These are phyloP conservation scores for Pleurotus citrinopileatus DNA, from an alignment of 768 basidiomycete species.

Conservation along the genomic window DNA sequence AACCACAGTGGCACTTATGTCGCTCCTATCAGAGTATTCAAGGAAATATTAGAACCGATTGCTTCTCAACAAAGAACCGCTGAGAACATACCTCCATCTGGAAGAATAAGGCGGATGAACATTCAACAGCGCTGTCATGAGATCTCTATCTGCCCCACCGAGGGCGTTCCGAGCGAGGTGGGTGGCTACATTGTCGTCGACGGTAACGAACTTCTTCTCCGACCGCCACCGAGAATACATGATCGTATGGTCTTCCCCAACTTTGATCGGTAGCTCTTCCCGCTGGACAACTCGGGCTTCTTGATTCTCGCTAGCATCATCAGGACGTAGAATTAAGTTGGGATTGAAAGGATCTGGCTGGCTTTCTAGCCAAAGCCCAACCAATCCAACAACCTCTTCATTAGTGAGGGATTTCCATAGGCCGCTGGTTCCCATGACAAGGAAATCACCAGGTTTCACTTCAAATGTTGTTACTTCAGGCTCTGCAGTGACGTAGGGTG, in stretches of 20 bases:
- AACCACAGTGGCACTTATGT: conserved; percentile 13
- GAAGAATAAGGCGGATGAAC: conserved; percentile 35
- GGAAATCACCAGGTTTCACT: conserved; percentile 45
- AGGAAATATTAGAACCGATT: background rate
- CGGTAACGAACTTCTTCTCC: conserved; percentile 36
- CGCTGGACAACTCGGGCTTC: conserved; percentile 13
- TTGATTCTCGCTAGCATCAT: background rate
- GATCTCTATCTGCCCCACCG: conserved; percentile 45
- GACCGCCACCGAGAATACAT: conserved; percentile 34
- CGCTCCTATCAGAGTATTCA: conserved; percentile 5
- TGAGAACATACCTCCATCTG: conserved; percentile 31
- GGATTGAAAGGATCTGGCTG: background rate
- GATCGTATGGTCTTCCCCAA: conserved; percentile 27
- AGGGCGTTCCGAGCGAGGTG: conserved; percentile 55
- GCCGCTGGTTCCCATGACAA: conserved; percentile 52
- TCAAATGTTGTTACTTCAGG: conserved; percentile 46
- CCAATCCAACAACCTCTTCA: conserved; percentile 53
- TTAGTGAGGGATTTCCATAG: conserved; percentile 53
- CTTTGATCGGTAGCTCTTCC: conserved; percentile 29
- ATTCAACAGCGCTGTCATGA: conserved; percentile 35
- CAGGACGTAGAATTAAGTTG: background rate
- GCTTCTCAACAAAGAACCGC: background rate
- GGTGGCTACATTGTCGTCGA: conserved; percentile 42
- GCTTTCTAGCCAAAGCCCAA: conserved; percentile 43
- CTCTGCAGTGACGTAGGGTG: conserved; percentile 48